Base-by-base conservation (phyloP, 2,329 filamentous ascomycete genomes). In the Fusarium annulatum region DNA sequence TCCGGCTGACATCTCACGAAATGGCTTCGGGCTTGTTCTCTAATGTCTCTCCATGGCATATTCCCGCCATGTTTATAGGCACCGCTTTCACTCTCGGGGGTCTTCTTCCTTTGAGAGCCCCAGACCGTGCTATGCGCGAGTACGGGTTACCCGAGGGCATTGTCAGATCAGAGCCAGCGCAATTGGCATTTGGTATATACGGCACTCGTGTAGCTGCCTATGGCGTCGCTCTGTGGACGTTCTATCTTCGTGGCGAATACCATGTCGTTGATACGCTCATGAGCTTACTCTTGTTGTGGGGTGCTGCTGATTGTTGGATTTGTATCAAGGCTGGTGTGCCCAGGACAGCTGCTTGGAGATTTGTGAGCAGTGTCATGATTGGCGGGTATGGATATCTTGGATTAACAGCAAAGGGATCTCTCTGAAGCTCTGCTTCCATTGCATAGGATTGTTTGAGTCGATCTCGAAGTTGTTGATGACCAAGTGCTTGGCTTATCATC, bases 61-160 rank as follows among this genome's bases (percentile, higher is more conserved):
- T 78, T 43, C 77, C 78, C 4, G 69, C 75, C 12, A 52, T 80
- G 18, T 77, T 80, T 5, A 65, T 81, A 23, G 81, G 78, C 26
- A 80, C 78, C 26, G 69, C 77, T 14, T 77, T 77, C 23, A 80
- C 77, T 8, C 72, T 82, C 52, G 80, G 80, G 28, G 80, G 80
- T 18, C 67, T 81, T 39, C 75, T 81, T 11, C 82, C 81, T 19
- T 71, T 83, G 41, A 80, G 75, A 71, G 78, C 79, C 58, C 74
- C 80, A 5, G 59, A 74, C 28, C 75, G 71, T 33, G 80, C 81
- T 18, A 82, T 83, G 43, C 69, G 73, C 30, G 79, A 80, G 64
- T 80, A 79, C 65, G 80, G 81, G 16, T 71, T 83, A 3, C 81
- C 81, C 3, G 67, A 73, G 9, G 80, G 76, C 16, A 77, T 82